Conservation (phyloP, 1,139 yeast species). For the Taphrina betulina region DNA sequence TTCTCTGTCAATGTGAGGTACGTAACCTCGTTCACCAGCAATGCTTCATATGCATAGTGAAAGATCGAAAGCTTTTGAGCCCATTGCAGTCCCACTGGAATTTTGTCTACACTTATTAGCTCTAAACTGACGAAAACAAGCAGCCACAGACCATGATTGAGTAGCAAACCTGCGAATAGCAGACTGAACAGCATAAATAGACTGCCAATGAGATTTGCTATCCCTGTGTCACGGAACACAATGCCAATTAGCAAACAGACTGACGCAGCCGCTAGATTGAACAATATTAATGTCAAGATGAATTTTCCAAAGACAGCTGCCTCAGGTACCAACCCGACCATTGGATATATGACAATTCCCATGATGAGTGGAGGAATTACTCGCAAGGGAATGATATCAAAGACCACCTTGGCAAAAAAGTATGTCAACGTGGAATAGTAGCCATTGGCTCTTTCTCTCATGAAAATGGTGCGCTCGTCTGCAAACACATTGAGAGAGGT, state of each 20-base stretch:
- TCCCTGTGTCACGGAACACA: conserved; percentile 82
- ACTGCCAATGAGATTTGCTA: conserved; percentile 86
- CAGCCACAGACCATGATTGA: conserved; percentile 54
- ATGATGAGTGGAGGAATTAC: conserved; percentile 84
- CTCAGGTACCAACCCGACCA: conserved; percentile 71
- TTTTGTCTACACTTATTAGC: conserved; percentile 50
- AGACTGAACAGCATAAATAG: conserved; percentile 77
- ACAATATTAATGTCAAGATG: conserved; percentile 65
- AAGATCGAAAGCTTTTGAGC: conserved; percentile 82
- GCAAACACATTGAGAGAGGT: conserved; percentile 83
- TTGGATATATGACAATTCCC: conserved; percentile 83
- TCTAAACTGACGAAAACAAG: not conserved
- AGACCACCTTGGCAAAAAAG: conserved; percentile 75
- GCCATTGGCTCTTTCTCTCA: conserved; percentile 90
- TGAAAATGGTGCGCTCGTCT: conserved; percentile 78
- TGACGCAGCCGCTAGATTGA: conserved; percentile 81
- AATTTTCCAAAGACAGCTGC: conserved; percentile 70
- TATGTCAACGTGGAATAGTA: conserved; percentile 86
- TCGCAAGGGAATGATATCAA: conserved; percentile 87
- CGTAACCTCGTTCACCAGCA: conserved; percentile 90
- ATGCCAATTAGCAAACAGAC: conserved; percentile 87
- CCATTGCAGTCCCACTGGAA: conserved; percentile 70
- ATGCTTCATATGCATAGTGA: conserved; percentile 93
- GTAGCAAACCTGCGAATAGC: conserved; percentile 87
- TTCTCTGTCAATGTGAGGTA: conserved; percentile 79